Conservation (phyloP, 768 basidiomycete genomes). For the Mycena haematopus region DNA sequence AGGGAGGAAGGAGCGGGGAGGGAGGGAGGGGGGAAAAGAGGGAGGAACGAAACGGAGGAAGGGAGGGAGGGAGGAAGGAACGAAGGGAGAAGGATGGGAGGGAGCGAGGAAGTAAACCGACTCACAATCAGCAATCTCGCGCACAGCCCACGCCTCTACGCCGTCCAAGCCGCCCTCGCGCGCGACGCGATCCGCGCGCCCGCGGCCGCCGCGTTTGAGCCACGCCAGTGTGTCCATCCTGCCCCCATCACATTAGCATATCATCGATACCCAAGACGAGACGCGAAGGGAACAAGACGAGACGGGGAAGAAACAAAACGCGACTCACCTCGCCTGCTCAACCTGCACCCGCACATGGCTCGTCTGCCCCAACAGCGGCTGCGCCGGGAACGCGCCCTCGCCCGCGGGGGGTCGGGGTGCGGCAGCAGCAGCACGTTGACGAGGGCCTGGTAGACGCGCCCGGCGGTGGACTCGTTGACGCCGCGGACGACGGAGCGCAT, state of each 20-base stretch:
- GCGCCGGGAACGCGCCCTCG: conserved; percentile 19
- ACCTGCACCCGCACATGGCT: conserved; percentile 75
- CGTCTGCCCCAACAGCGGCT: conserved; percentile 69
- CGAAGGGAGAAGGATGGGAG: not conserved
- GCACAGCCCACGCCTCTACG: conserved; percentile 87
- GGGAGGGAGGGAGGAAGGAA: not conserved
- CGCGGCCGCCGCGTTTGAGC: conserved; percentile 49
- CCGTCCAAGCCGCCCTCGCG: conserved; percentile 81
- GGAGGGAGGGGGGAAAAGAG: not conserved
- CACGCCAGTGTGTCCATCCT: conserved; percentile 69
- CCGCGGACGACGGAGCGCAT: conserved; percentile 71
- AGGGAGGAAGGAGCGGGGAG: too few relatives aligned
- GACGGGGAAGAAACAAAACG: not conserved
- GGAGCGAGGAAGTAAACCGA: conserved; percentile 27
- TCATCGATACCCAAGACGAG: not conserved
- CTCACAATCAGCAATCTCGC: conserved; percentile 86
- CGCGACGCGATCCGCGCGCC: conserved; percentile 28
- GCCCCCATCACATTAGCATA: not conserved
- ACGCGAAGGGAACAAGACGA: not conserved
- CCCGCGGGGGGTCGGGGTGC: conserved; percentile 68
- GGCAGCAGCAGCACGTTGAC: conserved; percentile 71
- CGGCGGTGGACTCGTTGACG: conserved; percentile 68
- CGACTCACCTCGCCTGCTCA: conserved; percentile 59
- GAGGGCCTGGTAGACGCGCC: conserved; percentile 79
- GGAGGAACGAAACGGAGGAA: not conserved